phyloP scores from a whole-genome alignment of 2,329 filamentous ascomycete genomes.

The Neophaeococcomyces mojaviensis region DNA sequence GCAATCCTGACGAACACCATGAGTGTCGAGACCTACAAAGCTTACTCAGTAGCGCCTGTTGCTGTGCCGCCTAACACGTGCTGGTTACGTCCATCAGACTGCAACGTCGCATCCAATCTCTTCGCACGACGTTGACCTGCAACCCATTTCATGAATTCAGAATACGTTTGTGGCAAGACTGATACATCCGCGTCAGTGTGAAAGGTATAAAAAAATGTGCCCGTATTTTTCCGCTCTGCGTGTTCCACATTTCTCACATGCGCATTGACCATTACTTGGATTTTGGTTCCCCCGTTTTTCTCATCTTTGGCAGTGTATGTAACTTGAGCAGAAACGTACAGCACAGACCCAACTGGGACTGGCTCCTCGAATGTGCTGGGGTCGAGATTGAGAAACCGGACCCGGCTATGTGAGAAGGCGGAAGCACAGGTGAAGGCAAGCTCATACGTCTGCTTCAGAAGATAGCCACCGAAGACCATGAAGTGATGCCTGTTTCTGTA shows the following conservation, averaged over 20 bases:
- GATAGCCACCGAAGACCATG: slow-evolving; percentile 72
- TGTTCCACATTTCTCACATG: slow-evolving; percentile 68
- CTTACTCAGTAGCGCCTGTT: too few species aligned
- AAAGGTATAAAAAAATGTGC: slow-evolving; percentile 71
- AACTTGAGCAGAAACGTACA: slow-evolving; percentile 65
- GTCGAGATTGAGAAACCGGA: slow-evolving; percentile 65
- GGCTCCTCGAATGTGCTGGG: slow-evolving; percentile 69
- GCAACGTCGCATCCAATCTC: slow-evolving; percentile 41
- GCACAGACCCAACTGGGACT: slow-evolving; percentile 65
- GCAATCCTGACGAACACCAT: too few species aligned
- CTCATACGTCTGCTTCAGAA: slow-evolving; percentile 68
- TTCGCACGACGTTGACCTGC: slow-evolving; percentile 52
- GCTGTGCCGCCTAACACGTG: slow-evolving; percentile 12
- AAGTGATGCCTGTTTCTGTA: slow-evolving; percentile 59
- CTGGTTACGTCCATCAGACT: slow-evolving; percentile 15
- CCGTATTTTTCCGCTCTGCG: slow-evolving; percentile 58
- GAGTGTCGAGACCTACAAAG: too few species aligned
- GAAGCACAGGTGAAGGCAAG: slow-evolving; percentile 69
- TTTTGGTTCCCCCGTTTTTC: slow-evolving; percentile 47
- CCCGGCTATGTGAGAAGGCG: slow-evolving; percentile 60
- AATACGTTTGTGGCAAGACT: slow-evolving; percentile 58
- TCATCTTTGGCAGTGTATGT: slow-evolving; percentile 59
- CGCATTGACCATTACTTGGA: slow-evolving; percentile 64
- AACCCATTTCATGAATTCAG: slow-evolving; percentile 59
- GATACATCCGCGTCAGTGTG: slow-evolving; percentile 57